Base-by-base conservation (phyloP, 1,284 basidiomycete genomes). In the Coniophora puteana region DNA sequence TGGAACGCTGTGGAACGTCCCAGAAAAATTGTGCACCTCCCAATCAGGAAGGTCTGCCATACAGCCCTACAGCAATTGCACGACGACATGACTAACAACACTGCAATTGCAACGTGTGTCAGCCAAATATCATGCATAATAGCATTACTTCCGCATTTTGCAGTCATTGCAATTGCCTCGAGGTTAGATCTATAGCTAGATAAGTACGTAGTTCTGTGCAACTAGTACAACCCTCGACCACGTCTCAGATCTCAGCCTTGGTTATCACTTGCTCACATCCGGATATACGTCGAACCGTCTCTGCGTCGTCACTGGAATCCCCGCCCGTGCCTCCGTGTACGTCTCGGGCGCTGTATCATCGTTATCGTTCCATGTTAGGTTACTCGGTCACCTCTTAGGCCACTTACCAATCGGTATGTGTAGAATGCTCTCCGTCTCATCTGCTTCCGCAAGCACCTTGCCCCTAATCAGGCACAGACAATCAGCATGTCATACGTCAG, bases 211-310 rank as follows among this genome's bases (percentile, higher is more conserved):
- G n/a, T n/a, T n/a, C n/a, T n/a, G n/a, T n/a, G n/a, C n/a, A n/a
- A n/a, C n/a, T n/a, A 13, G 17, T 38, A 11, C 25, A 28, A 28
- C 20, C 16, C n/a, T 24, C 16, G 23, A 14, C 21, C 14, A 21
- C 11, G 14, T 36, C 18, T 13, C 29, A 20, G 28, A 5, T 17
- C 22, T 27, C 46, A n/a, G 14, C 39, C 45, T 50, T 3, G 33
- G 33, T 5, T 18, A n/a, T 10, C 11, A 22, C 16, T 17, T 25
- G 44, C 69, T 74, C 36, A 94, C 79, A 59, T 94, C 85, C 4
- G 76, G 69, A 59, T 96, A 97, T 38, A 95, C 89, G 64, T 95
- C 93, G 58, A 95, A 96, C 42, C 93, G 77, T 44, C 93, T 68
- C 63, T 97, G 94, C 17, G 69, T 76, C 1, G 89, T 93, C 14